Evolutionary conservation across 2,329 filamentous ascomycete genomes (phyloP).

Genomic region (Aspergillus udagawae): DNA sequence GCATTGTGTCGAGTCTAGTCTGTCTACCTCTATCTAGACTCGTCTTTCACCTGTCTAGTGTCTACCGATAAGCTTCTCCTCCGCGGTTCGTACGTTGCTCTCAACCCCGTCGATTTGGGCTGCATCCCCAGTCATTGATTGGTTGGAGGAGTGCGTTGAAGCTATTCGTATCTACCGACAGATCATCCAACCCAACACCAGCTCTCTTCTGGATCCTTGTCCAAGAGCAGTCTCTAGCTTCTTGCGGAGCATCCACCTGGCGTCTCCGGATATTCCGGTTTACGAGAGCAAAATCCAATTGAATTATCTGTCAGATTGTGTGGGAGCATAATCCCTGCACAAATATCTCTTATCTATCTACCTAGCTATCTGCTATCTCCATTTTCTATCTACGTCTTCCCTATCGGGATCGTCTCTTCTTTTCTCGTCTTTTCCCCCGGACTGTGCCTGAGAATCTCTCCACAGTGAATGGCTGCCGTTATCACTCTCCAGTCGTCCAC

Average conservation of each 20-base stretch:
- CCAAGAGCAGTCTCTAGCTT: constrained; percentile 5
- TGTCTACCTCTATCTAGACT: not conserved
- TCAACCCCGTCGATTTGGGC: not conserved
- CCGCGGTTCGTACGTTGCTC: constrained; percentile 17
- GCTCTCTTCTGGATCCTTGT: not conserved
- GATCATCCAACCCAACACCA: not conserved
- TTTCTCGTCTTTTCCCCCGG: not conserved
- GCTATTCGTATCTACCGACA: constrained; percentile 4
- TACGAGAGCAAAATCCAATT: constrained; percentile 15
- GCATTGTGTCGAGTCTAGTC: not conserved
- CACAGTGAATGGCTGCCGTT: constrained; percentile 34
- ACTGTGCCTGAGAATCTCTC: not conserved
- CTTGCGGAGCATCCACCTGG: constrained; percentile 10
- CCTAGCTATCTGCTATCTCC: constrained; percentile 1
- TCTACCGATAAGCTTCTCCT: constrained; percentile 24
- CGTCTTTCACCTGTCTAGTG: constrained; percentile 2
- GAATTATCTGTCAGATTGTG: constrained; percentile 6
- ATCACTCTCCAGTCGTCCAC: constrained; percentile 39
- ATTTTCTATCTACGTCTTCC: constrained; percentile 6
- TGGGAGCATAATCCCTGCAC: constrained; percentile 1
- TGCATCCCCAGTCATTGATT: constrained; percentile 13
- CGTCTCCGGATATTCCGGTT: constrained; percentile 11
- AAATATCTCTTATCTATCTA: constrained; percentile 6
- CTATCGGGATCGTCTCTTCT: constrained; percentile 2
- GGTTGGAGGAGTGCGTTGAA: constrained; percentile 15